phyloP scores from a whole-genome alignment of 768 basidiomycete species.

The Kwoniella botswanensis region DNA sequence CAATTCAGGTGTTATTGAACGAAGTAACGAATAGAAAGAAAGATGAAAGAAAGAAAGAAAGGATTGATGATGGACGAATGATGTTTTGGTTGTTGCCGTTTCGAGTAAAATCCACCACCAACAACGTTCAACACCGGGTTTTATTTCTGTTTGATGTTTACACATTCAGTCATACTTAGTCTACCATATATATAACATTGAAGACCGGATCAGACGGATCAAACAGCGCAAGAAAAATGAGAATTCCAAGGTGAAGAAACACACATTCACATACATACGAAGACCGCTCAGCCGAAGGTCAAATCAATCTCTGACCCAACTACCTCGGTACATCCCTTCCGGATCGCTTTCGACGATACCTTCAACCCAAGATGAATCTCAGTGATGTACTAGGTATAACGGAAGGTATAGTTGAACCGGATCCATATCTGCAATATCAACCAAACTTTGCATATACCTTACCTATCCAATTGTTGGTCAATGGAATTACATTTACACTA shows the following conservation, averaged over 20 bases:
- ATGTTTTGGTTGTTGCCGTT: neutral
- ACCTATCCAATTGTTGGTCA: slow-evolving; percentile 85
- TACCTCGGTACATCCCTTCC: no score
- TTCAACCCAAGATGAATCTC: neutral
- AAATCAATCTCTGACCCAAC: no score
- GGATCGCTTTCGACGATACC: no score
- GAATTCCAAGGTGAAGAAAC: neutral
- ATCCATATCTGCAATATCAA: slow-evolving; percentile 78
- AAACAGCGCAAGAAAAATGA: neutral
- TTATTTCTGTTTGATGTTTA: no score
- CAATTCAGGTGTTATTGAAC: neutral
- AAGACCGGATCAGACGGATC: neutral
- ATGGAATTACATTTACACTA: slow-evolving; percentile 82
- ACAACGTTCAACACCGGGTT: neutral
- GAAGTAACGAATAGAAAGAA: neutral
- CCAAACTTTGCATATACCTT: slow-evolving; percentile 85
- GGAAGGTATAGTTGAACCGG: slow-evolving; percentile 47
- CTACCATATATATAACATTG: neutral
- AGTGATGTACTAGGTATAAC: slow-evolving; percentile 4
- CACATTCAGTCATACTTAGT: no score
- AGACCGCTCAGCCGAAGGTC: no score
- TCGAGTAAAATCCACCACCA: neutral
- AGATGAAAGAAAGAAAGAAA: neutral
- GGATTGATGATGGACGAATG: neutral
- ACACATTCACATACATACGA: neutral